Base-by-base conservation (phyloP, 495 filamentous ascomycete species). In the Podospora comata region DNA sequence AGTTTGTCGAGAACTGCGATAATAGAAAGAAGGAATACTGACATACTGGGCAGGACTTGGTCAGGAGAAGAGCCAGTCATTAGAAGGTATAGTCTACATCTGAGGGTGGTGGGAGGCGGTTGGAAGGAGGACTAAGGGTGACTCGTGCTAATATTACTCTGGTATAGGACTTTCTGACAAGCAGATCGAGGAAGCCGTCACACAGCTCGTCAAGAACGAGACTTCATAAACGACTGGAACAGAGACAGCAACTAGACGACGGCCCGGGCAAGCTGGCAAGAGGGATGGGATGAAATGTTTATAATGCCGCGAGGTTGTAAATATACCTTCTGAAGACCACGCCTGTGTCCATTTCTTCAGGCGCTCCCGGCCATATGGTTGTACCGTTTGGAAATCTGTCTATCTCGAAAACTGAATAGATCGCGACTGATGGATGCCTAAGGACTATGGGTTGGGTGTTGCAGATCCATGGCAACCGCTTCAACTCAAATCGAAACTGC, bases 151-250 rank as follows among this genome's bases (percentile, higher is more conserved):
- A 65, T 67, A 67, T 65, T 32, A 13, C 30, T 65, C 39, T 68
- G 62, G 48, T 32, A 58, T 73, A 96, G 93, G 94, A 62, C 83
- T 99, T 70, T 88, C 90, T 63, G 92, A 96, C 76, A 90, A 95
- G 79, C 88, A 94, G 80, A 97, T 99, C 73, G 96, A 98, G 83
- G 90, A 92, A 61, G 88, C 88, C 71, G 87, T 99, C 68, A 89
- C 92, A 66, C 83, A 85, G 65, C 82, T 99, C 69, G 94, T 97
- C 61, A 93, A 93, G 48, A 56, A 58, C 26, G 48, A 62, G 20
- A 26, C 28, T 19, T 39, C 61, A n/a, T 63, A 19, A 48, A 32
- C 16, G 11, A 19, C 54, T 1, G 39, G 18, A 27, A 28, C 2
- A 61, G 59, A 32, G 59, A 61, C 9, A 15, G 27, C 59, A 27